Evolutionary conservation across 1,284 basidiomycete species (phyloP).

Genomic region (Tilletia setariae): DNA sequence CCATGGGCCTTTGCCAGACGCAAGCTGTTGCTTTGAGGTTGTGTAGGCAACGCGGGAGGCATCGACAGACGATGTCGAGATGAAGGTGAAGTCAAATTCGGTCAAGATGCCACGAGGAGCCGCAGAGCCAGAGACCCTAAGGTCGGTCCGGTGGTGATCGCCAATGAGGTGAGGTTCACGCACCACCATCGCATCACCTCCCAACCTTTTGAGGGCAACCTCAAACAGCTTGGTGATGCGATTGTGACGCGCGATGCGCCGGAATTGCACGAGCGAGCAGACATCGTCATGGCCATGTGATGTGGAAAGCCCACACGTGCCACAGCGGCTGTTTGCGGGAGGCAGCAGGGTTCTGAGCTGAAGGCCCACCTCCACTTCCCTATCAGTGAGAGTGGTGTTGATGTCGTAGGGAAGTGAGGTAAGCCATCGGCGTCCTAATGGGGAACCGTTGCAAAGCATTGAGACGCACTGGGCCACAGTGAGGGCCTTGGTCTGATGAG

Average conservation of each 20-base stretch:
- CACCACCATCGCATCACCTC: too few relatives aligned
- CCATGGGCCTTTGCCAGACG: too few relatives aligned
- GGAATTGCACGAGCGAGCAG: not conserved
- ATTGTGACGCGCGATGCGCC: not conserved
- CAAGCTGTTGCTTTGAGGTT: too few relatives aligned
- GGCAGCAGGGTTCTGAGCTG: conserved; percentile 5
- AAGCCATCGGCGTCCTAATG: conserved; percentile 2
- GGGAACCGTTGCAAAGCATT: not conserved
- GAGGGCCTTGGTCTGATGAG: not conserved
- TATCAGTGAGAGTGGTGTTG: conserved; percentile 4
- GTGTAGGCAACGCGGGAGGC: too few relatives aligned
- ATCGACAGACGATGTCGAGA: too few relatives aligned
- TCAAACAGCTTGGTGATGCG: not conserved
- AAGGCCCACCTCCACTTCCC: not conserved
- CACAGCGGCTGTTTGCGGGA: not conserved
- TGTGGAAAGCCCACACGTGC: not conserved
- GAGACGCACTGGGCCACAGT: not conserved
- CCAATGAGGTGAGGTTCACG: too few relatives aligned
- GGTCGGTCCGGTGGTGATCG: too few relatives aligned
- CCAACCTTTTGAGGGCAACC: too few relatives aligned
- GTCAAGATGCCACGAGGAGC: too few relatives aligned
- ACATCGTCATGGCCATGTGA: not conserved
- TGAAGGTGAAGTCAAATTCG: too few relatives aligned
- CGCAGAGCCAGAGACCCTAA: too few relatives aligned
- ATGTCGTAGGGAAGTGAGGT: not conserved